Base-by-base conservation (phyloP, 2,329 filamentous ascomycete genomes). In the Phialophora expanda region DNA sequence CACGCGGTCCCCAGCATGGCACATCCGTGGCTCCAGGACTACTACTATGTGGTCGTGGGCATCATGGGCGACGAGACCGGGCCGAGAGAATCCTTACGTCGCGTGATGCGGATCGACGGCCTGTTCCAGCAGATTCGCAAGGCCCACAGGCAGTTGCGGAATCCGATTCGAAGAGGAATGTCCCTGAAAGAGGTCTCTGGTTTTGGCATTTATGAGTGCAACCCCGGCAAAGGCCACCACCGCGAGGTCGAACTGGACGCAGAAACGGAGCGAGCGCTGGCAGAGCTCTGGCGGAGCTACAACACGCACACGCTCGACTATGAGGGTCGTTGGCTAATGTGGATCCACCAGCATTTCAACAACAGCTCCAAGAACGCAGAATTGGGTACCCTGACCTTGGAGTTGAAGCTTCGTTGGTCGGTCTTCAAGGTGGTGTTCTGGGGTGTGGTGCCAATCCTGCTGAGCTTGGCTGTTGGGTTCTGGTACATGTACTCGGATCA, bases 281-380 rank as follows among this genome's bases (percentile, higher is more conserved):
- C 58, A 17, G 63, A 65, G 12, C 53, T 65, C 26, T 65, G 63
- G 63, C 63, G 63, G 28, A 65, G 54, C 22, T 65, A 57, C 41
- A 65, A 62, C 41, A 56, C 51, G 1, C 58, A 65, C 44, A 58
- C 53, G 20, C 54, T 65, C 24, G 63, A 65, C 58, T 62, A 65
- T 34, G 63, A 65, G 58, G 63, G 63, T 28, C 63, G 63, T 14
- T 65, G 63, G 63, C 58, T 65, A 44, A 38, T 65, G 44, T 65
- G 63, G 63, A 65, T 65, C 34, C 63, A 65, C 44, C 58, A 62
- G 44, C 63, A 65, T 50, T 65, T 65, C 58, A 65, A 65, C 54
- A 61, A 61, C 32, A 50, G 58, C 50, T 65, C 63, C 7, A 65
- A 65, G 58, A 65, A 62, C 41, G 56, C 63, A 12, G 58, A 65